Conservation (phyloP, 2,329 filamentous ascomycete genomes). For the Diaporthe citrichinensis region DNA sequence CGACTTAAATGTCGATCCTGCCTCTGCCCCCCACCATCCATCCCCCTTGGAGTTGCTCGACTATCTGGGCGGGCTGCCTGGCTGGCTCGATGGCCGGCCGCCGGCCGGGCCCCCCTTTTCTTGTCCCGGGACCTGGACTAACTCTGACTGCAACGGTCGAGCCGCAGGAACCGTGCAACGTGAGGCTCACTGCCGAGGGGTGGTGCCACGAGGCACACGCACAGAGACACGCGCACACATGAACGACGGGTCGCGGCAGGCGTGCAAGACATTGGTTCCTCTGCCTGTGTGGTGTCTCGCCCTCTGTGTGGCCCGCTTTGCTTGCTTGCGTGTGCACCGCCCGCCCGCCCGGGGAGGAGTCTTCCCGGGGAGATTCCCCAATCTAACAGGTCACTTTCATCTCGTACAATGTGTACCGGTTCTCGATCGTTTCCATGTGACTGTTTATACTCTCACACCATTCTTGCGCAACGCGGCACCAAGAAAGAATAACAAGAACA, state of each 20-base stretch:
- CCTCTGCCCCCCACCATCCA: neutral
- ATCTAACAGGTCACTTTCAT: neutral
- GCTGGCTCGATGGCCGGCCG: neutral
- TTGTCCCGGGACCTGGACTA: neutral
- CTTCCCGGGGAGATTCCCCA: neutral
- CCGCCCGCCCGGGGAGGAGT: neutral
- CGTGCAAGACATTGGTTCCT: neutral
- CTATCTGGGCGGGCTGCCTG: too few species aligned
- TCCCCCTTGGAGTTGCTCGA: too few species aligned
- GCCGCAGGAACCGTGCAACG: constrained; percentile 28
- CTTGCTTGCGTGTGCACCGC: neutral
- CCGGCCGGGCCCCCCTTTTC: neutral
- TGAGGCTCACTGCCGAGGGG: neutral
- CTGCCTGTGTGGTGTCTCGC: neutral
- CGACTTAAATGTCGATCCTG: neutral
- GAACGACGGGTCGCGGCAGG: constrained; percentile 10
- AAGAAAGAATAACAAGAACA: neutral
- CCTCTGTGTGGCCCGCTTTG: neutral
- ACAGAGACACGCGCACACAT: neutral
- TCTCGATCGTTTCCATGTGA: neutral
- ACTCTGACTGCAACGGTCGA: neutral
- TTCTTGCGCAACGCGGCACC: neutral
- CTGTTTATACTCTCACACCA: neutral
- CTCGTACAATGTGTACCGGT: neutral
- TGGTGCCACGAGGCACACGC: constrained; percentile 4